Evolutionary conservation across 768 basidiomycete species (phyloP), one percentile per base, ranked within the genome.

Genomic region (Boletus vinaceobasis): DNA sequence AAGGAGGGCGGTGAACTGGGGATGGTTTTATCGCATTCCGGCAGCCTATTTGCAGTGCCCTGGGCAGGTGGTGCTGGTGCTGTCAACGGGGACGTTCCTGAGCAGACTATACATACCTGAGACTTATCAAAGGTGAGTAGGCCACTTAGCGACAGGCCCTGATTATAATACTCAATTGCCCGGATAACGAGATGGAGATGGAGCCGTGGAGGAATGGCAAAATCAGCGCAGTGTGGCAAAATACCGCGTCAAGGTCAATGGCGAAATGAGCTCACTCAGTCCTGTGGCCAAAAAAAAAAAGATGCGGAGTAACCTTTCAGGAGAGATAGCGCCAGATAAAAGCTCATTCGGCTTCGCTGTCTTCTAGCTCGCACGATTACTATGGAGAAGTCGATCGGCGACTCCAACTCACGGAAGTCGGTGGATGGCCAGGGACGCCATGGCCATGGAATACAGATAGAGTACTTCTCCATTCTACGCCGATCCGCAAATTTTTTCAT

Each of bases 391-490:
- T 17, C 55, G 8, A 7, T 46, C 1, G 49, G 35, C 2, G 56
- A 57, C 15, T 29, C 56, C n/a, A 50, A 15, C 26, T 35, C 55
- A 0, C 50, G 57, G 2, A 71, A 63, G 52, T 60, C 61, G 0
- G 31, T 27, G 4, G 64, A 67, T 5, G 56, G 15, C 29, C 53
- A 56, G 15, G 60, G 66, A 3, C 32, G 50, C 26, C 68, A 71
- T 60, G 69, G 50, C 26, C 68, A 71, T 60, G 69, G 70, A 13
- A 68, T 70, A 40, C 71, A 70, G 60, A 70, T 70, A 26, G 58
- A 65, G 70, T 67, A n/a, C 40, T 4, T 46, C 19, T 29, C 37
- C 1, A 17, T 21, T 5, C 11, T 2, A 6, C 39, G n/a, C 0
- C 4, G 6, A 0, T 32, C 5, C 6, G 9, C n/a, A 9, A 1